Base-by-base conservation (phyloP, 345 rosid genomes). In the Arabis hirsuta region DNA sequence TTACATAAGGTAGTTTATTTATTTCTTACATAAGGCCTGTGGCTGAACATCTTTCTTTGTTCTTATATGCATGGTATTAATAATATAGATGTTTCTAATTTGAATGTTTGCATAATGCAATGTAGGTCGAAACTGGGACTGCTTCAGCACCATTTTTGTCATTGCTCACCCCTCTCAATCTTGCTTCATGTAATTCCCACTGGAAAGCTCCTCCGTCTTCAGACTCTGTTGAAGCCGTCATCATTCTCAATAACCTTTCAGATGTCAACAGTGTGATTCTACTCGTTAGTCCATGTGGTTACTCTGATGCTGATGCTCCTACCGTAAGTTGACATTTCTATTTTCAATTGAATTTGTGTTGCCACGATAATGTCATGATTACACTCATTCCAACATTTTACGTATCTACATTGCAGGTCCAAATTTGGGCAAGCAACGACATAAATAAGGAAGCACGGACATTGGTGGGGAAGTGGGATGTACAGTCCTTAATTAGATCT, bases 221-320 rank as follows among this genome's bases (percentile, higher is more conserved):
- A 67, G 54, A 80, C 38, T 79, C 82, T 78, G 82, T 79, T 72
- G 96, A 95, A 76, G 81, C 93, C 79, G 88, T 60, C 77, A 78
- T 86, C 75, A 87, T 80, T 70, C 96, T 95, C 41, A 78, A 87
- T 67, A 76, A 72, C 69, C 84, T 86, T 55, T 88, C 96, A 27
- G 96, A 95, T 79, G 99, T 91, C 73, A 85, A 67, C 79, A 89
- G 90, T 67, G 90, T 91, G 51, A 65, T 90, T 69, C 77, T 95
- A 79, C 90, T 95, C 24, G 86, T 90, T 73, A 90, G 97, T 86
- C 87, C 96, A 22, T 91, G 96, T 73, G 99, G 97, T 81, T 91
- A 95, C 83, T 89, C 97, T 67, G 86, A 67, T 13, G 82, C 87
- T 13, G 96, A 91, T 83, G 74, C 84, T 83, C 99, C 96, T 65